Evolutionary conservation across 306 rosid species (phyloP).

Genomic region (Heteromeles arbutifolia): DNA sequence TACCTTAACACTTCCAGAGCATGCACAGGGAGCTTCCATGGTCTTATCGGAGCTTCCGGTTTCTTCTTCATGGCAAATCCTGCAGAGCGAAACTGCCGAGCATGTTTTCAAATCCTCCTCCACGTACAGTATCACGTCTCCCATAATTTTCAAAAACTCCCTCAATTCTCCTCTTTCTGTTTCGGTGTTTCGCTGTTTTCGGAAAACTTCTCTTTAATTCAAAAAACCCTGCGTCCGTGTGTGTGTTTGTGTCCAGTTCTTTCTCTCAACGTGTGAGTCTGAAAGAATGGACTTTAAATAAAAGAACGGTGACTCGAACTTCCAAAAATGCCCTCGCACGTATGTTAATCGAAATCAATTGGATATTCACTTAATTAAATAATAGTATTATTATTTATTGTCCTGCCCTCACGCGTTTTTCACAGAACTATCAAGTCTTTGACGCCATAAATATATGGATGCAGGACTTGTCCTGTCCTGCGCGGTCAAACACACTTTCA

Average conservation of each 20-base stretch:
- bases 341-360: neutral
- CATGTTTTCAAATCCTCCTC: constrained; percentile 55
- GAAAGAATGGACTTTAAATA: constrained; percentile 31
- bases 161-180: neutral
- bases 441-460: neutral
- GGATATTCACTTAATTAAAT: neutral
- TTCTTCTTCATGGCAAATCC: constrained; percentile 93
- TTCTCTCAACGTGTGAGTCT: neutral
- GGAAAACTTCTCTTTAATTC: constrained; percentile 1
- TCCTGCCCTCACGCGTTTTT: constrained; percentile 12
- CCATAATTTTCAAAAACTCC: constrained; percentile 37
- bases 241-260: constrained; percentile 3
- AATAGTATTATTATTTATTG: neutral
- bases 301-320: neutral
- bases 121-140: constrained; percentile 50
- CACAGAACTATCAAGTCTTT: neutral
- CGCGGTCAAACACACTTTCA: constrained; percentile 1
- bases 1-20: constrained; percentile 96
- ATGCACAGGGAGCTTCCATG: constrained; percentile 93
- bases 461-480: neutral
- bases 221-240: neutral
- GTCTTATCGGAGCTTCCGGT: constrained; percentile 39
- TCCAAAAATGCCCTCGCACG: constrained; percentile 44
- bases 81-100: constrained; percentile 46
- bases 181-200: neutral